phyloP scores from a whole-genome alignment of 306 rosid species.

The barrel medic (Medicago truncatula) region MtrunA17r5.0-ANR NC_053048.1:50500001-50500500 shows the following conservation, averaged over 20 bases:
- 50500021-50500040: neutral
- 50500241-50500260: slow-evolving; percentile 50
- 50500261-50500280: slow-evolving; percentile 35
- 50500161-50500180: slow-evolving; percentile 51
- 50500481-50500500: neutral
- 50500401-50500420: neutral
- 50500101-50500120: too few species aligned
- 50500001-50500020: slow-evolving; percentile 12
- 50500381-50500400: neutral
- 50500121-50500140: neutral
- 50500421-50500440: neutral
- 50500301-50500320: neutral
- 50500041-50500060: too few species aligned
- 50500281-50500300: slow-evolving; percentile 12
- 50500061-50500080: too few species aligned
- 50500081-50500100: too few species aligned
- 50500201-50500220: slow-evolving; percentile 49
- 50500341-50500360: neutral
- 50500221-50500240: slow-evolving; percentile 41
- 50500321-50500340: neutral
- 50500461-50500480: neutral
- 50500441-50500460: neutral
- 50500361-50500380: slow-evolving; percentile 1
- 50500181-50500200: slow-evolving; percentile 44
- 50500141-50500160: neutral